Evolutionary conservation across 1,139 yeast genomes (phyloP).

Genomic region (Tardiomyces digboiensis): DNA sequence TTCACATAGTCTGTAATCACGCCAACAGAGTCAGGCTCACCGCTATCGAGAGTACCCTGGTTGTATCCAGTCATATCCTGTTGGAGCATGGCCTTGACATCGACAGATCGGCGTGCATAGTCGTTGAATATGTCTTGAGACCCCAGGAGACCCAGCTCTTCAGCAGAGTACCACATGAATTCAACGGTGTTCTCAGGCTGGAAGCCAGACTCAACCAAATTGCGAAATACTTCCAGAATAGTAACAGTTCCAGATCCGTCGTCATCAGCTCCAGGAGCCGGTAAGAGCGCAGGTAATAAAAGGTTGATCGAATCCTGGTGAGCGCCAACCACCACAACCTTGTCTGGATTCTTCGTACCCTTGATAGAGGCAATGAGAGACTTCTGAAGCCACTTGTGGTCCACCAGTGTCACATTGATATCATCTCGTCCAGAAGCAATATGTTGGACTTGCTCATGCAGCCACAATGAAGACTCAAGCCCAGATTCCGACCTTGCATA

Average conservation of each 20-base stretch:
- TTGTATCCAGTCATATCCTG: slow-evolving; percentile 95
- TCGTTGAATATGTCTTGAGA: slow-evolving; percentile 66
- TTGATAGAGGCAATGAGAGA: slow-evolving; percentile 39
- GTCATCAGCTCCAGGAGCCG: slow-evolving; percentile 96
- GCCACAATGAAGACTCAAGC: slow-evolving; percentile 63
- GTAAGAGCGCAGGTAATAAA: slow-evolving; percentile 55
- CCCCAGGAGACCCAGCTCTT: slow-evolving; percentile 89
- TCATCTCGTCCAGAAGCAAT: slow-evolving; percentile 26
- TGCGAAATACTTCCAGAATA: slow-evolving; percentile 61
- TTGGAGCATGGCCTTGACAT: slow-evolving; percentile 77
- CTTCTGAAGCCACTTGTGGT: slow-evolving; percentile 51
- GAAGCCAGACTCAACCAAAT: slow-evolving; percentile 40
- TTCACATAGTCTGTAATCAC: slow-evolving; percentile 70
- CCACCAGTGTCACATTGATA: slow-evolving; percentile 32
- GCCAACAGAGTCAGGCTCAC: slow-evolving; percentile 67
- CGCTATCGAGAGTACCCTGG: slow-evolving; percentile 42
- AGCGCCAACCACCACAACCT: slow-evolving; percentile 69
- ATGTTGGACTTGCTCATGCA: slow-evolving; percentile 40
- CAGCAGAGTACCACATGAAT: slow-evolving; percentile 93
- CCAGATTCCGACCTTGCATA: slow-evolving; percentile 73
- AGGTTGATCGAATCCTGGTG: slow-evolving; percentile 85
- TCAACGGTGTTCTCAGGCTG: slow-evolving; percentile 67
- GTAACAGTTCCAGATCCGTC: slow-evolving; percentile 88
- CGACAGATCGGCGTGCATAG: slow-evolving; percentile 37
- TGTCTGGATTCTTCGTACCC: slow-evolving; percentile 25